Evolutionary conservation across 257 asterid genomes (phyloP).

Genomic region (Rauvolfia tetraphylla): DNA sequence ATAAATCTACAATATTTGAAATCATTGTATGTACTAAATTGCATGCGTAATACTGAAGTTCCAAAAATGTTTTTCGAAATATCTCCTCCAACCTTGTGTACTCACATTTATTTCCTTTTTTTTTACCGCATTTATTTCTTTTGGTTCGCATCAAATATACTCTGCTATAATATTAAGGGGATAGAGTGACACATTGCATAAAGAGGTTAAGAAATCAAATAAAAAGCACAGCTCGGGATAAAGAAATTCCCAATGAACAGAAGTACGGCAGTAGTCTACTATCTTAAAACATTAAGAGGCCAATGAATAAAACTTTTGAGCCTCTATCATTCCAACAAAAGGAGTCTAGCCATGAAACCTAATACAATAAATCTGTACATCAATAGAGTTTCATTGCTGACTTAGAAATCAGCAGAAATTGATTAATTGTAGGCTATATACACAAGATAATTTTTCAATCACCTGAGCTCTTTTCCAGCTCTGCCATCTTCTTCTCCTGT

Average conservation of each 20-base stretch:
- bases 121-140: too few relatives aligned
- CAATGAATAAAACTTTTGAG: background rate
- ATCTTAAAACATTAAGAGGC: conserved; percentile 3
- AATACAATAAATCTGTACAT: conserved; percentile 14
- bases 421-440: background rate
- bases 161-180: too few relatives aligned
- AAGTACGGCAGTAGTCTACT: background rate
- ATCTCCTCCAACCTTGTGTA: too few relatives aligned
- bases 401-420: conserved; percentile 5
- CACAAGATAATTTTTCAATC: background rate
- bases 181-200: too few relatives aligned
- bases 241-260: background rate
- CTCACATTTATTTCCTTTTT: too few relatives aligned
- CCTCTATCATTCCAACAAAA: conserved; percentile 8
- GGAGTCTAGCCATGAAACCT: background rate
- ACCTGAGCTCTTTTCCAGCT: conserved; percentile 33
- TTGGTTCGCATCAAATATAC: too few relatives aligned
- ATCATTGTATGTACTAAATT: too few relatives aligned
- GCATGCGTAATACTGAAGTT: too few relatives aligned
- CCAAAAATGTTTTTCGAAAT: too few relatives aligned
- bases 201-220: too few relatives aligned
- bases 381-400: conserved; percentile 6
- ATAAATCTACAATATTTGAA: too few relatives aligned
- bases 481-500: conserved; percentile 55
- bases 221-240: too few relatives aligned